These are phyloP conservation scores for Cyclotella atomus DNA, from an alignment of 108 stramenopile species.

Conservation along the genomic window DNA sequence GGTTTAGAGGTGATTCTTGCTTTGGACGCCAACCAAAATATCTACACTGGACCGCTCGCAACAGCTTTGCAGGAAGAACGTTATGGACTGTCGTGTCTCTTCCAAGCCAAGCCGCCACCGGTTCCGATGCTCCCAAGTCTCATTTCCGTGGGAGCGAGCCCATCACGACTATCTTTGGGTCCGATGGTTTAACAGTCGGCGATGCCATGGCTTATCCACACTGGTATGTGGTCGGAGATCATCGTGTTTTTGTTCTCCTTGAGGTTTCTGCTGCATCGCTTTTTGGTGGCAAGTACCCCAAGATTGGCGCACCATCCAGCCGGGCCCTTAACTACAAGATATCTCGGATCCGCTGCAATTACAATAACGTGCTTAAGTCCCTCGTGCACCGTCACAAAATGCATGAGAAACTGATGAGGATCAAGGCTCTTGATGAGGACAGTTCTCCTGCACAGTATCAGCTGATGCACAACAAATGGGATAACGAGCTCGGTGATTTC, in stretches of 20 bases:
- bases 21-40: too few species aligned
- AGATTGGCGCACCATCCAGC: neutral
- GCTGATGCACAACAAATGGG: conserved; percentile 1
- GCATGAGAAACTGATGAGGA: neutral
- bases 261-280: conserved; percentile 12
- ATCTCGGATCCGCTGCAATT: neutral
- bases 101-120: neutral
- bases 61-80: too few species aligned
- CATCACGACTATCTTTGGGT: conserved; percentile 15
- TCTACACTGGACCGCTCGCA: too few species aligned
- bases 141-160: neutral
- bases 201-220: neutral
- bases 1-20: too few species aligned
- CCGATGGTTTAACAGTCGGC: neutral
- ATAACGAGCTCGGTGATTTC: conserved; percentile 10
- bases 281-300: conserved; percentile 7
- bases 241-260: conserved; percentile 7
- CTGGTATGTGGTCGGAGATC: conserved; percentile 24
- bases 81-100: too few species aligned
- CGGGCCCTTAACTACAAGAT: conserved; percentile 4
- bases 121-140: neutral
- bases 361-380: neutral
- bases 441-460: neutral
- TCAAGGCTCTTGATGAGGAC: neutral
- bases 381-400: conserved; percentile 2